Percentiles rank a stretch among this genome's conserved stretches.
Evolutionary conservation across 1,284 basidiomycete genomes (phyloP).

Genomic region (Coriolopsis trogii): DNA sequence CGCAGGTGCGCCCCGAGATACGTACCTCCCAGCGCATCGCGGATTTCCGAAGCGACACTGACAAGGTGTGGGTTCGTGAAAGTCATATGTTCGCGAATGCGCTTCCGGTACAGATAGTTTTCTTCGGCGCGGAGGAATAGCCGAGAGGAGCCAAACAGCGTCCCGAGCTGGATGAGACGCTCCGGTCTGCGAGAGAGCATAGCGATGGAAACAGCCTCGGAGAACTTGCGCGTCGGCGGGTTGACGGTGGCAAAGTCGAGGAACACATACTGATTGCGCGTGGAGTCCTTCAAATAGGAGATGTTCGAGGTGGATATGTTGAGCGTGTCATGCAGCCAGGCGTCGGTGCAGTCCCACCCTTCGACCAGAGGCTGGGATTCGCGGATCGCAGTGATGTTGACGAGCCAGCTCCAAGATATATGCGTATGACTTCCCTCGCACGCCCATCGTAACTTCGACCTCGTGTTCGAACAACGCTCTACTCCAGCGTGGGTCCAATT

Average conservation of each 20-base stretch:
- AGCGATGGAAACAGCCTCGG: slow-evolving; percentile 45
- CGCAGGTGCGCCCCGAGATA: slow-evolving; percentile 72
- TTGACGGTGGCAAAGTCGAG: slow-evolving; percentile 48
- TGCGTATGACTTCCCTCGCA: no score
- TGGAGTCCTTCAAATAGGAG: slow-evolving; percentile 51
- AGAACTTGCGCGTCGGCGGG: slow-evolving; percentile 38
- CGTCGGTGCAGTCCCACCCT: slow-evolving; percentile 49
- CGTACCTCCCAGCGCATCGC: slow-evolving; percentile 45
- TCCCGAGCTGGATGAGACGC: slow-evolving; percentile 63
- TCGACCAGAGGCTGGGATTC: slow-evolving; percentile 44
- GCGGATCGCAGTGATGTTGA: slow-evolving; percentile 48
- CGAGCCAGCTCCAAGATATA: slow-evolving; percentile 71
- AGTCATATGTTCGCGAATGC: slow-evolving; percentile 55
- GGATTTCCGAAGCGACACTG: slow-evolving; percentile 44
- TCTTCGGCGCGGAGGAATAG: slow-evolving; percentile 48
- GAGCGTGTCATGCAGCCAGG: slow-evolving; percentile 48
- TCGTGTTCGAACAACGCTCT: slow-evolving; percentile 48
- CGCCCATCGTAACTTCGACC: no score
- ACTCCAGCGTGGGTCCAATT: slow-evolving; percentile 57
- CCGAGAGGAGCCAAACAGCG: slow-evolving; percentile 70
- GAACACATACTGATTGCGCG: slow-evolving; percentile 67
- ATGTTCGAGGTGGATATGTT: slow-evolving; percentile 40
- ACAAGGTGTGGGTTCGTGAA: slow-evolving; percentile 52
- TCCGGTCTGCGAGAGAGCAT: slow-evolving; percentile 42
- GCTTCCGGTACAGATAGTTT: slow-evolving; percentile 44